Evolutionary conservation across 495 filamentous ascomycete genomes (phyloP).

Genomic region (Aspergillus affinis): DNA sequence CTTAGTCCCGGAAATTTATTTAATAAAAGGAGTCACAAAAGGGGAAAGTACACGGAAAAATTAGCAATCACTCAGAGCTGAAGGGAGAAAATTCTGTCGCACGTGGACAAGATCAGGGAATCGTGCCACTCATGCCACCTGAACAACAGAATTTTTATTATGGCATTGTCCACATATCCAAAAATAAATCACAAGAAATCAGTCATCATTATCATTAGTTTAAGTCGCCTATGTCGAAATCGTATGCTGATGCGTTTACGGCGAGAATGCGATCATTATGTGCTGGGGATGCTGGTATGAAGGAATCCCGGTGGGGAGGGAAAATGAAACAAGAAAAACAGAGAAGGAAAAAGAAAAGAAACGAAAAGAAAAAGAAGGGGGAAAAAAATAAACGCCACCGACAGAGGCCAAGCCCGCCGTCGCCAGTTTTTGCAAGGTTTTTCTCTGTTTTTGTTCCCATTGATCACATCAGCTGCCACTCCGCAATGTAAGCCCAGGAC

Average conservation of each 20-base stretch:
- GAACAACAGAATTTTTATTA: not conserved
- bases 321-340: not conserved
- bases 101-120: not conserved
- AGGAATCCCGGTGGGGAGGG: not conserved
- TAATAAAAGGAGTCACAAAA: not conserved
- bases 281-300: not conserved
- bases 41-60: not conserved
- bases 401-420: constrained; percentile 4
- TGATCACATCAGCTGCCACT: constrained; percentile 70
- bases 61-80: not conserved
- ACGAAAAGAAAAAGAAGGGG: too few relatives aligned
- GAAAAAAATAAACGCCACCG: constrained; percentile 1
- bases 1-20: not conserved
- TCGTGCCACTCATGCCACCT: not conserved
- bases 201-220: constrained; percentile 8
- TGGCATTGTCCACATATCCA: not conserved
- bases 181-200: not conserved
- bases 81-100: too few relatives aligned
- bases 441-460: too few relatives aligned
- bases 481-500: constrained; percentile 59
- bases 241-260: not conserved
- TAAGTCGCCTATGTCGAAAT: not conserved
- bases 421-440: not conserved
- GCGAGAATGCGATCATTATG: not conserved
- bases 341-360: not conserved